Conservation (phyloP, 2,329 filamentous ascomycete genomes). For the Hypoxylon sp. region DNA sequence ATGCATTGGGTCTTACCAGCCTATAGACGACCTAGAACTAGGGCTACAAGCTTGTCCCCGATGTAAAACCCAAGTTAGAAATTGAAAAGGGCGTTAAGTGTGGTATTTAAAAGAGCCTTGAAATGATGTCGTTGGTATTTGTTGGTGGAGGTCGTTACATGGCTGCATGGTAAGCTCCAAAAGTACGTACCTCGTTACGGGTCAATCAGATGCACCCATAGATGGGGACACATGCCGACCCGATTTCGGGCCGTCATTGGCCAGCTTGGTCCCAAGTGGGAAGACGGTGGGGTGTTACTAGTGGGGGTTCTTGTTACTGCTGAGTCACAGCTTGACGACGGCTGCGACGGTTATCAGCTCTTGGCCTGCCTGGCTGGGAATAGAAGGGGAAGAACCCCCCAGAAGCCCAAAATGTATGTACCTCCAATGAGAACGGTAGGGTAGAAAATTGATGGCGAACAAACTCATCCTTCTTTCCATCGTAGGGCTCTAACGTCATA, state of each 20-base stretch:
- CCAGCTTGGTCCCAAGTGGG: background rate
- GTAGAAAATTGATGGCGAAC: conserved; percentile 31
- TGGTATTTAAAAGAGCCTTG: conserved; percentile 3
- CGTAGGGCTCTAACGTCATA: conserved; percentile 43
- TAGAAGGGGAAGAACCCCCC: conserved; percentile 25
- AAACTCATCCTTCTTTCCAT: conserved; percentile 29
- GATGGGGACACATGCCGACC: conserved; percentile 17
- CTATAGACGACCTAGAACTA: conserved; percentile 14
- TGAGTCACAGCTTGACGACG: conserved; percentile 21
- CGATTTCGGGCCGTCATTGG: conserved; percentile 22
- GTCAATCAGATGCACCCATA: conserved; percentile 12
- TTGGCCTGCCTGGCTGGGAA: background rate
- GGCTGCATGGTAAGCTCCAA: conserved; percentile 28
- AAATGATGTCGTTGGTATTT: conserved; percentile 27
- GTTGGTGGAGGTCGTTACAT: conserved; percentile 23
- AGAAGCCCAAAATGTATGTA: conserved; percentile 22
- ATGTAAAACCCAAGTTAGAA: conserved; percentile 18
- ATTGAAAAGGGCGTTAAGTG: conserved; percentile 16
- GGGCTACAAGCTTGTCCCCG: conserved; percentile 23
- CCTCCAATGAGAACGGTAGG: conserved; percentile 24
- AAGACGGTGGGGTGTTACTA: conserved; percentile 8
- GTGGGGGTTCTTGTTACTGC: conserved; percentile 19
- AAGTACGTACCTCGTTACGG: conserved; percentile 31
- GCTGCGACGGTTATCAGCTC: conserved; percentile 22
- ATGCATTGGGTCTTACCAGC: conserved; percentile 46